Conservation (phyloP, 192 early-diverging fungal genomes). For the Jimgerdemannia lactiflua region DNA sequence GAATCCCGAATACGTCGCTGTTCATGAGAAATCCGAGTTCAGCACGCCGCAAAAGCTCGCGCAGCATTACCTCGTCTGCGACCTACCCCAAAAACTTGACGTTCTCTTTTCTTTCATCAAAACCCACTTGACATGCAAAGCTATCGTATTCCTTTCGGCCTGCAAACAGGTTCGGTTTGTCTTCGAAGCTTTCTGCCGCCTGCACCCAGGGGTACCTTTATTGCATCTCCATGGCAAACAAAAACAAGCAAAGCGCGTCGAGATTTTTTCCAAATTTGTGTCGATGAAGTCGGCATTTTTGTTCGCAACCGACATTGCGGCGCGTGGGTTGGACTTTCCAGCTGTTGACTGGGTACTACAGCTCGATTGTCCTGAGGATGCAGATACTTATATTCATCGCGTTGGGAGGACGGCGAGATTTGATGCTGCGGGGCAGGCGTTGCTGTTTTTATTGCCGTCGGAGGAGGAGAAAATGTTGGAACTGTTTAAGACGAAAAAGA, state of each 20-base stretch:
- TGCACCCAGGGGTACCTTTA: conserved; percentile 90
- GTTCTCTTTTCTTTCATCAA: conserved; percentile 94
- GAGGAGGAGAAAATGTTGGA: conserved; percentile 85
- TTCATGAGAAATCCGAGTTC: conserved; percentile 79
- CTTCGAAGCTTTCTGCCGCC: conserved; percentile 92
- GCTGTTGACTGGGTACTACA: conserved; percentile 99
- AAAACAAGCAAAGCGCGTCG: conserved; percentile 91
- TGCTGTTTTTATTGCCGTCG: conserved; percentile 85
- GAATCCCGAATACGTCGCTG: conserved; percentile 93
- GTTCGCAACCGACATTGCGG: conserved; percentile 95
- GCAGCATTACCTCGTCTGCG: conserved; percentile 85
- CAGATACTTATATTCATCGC: conserved; percentile 96
- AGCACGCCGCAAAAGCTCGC: conserved; percentile 81
- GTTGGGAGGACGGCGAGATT: conserved; percentile 97
- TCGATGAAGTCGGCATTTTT: conserved; percentile 72
- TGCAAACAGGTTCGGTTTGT: conserved; percentile 97
- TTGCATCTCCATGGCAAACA: conserved; percentile 96
- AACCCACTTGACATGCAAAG: conserved; percentile 88
- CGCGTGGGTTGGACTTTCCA: conserved; percentile 97
- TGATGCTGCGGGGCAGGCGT: conserved; percentile 81
- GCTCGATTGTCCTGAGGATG: conserved; percentile 95
- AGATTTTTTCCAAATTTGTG: conserved; percentile 91
- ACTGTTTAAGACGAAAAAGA: conserved; percentile 67
- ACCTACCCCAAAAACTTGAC: conserved; percentile 90
- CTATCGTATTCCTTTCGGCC: conserved; percentile 90